A percentile compares a stretch with the other conserved stretches of the same genome.
These are phyloP conservation scores for Verbascum thapsus DNA, from an alignment of 257 asterid species.

Conservation along the genomic window DNA sequence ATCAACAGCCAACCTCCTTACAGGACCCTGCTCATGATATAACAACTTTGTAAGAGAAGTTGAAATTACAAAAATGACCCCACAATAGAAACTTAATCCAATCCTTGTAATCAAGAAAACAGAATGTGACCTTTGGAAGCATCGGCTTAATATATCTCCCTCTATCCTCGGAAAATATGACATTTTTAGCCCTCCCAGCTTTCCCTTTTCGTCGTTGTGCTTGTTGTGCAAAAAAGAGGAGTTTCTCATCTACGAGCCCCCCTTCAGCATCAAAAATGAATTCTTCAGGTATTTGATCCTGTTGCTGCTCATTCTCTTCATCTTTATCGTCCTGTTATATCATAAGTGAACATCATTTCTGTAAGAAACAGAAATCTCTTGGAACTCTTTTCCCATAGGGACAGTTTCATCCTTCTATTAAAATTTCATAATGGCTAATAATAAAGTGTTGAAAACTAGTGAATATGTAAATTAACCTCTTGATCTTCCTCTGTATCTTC, in stretches of 20 bases:
- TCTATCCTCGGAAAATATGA: constrained; percentile 95
- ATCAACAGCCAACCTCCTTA: constrained; percentile 96
- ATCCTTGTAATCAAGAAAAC: neutral
- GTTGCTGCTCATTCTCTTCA: constrained; percentile 88
- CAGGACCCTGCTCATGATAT: constrained; percentile 76
- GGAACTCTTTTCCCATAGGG: neutral
- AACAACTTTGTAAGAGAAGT: constrained; percentile 34
- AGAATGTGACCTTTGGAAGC: constrained; percentile 86
- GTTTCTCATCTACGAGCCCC: constrained; percentile 93
- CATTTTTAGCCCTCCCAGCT: constrained; percentile 98
- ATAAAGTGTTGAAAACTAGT: constrained; percentile 12
- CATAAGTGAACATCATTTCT: constrained; percentile 22
- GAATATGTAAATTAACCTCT: constrained; percentile 41
- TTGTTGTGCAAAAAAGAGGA: constrained; percentile 98
- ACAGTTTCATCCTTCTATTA: neutral
- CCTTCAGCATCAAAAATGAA: constrained; percentile 98
- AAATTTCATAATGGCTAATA: neutral
- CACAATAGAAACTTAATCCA: neutral
- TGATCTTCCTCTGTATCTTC: constrained; percentile 38
- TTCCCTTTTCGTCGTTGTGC: constrained; percentile 86
- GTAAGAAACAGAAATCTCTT: constrained; percentile 6
- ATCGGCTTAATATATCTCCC: constrained; percentile 94
- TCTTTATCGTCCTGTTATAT: constrained; percentile 65
- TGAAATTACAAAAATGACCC: constrained; percentile 15
- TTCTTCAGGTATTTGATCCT: constrained; percentile 91